phyloP scores from a whole-genome alignment of 2,329 filamentous ascomycete species.

The Zymoseptoria tritici region DNA sequence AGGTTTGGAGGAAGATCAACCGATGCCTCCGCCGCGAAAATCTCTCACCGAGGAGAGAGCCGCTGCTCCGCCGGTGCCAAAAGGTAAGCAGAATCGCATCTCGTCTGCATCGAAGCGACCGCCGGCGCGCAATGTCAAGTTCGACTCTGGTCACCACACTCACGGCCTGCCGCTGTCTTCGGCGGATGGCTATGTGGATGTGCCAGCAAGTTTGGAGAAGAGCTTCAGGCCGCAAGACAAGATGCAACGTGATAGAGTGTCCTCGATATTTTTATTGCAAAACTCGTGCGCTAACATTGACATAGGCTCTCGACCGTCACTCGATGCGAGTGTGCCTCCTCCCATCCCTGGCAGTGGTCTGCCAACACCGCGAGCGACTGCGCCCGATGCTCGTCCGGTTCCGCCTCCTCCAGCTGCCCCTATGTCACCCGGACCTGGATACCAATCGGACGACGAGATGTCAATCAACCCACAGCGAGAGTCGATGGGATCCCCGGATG shows the following conservation, averaged over 20 bases:
- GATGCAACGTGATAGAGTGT: neutral
- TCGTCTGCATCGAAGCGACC: constrained; percentile 4
- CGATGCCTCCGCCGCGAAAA: constrained; percentile 36
- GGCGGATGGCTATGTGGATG: constrained; percentile 7
- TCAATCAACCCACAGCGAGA: constrained; percentile 44
- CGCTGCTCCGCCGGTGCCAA: constrained; percentile 38
- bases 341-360: constrained; percentile 12
- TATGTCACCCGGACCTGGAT: constrained; percentile 66
- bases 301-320: constrained; percentile 15
- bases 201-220: constrained; percentile 1
- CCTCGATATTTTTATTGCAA: neutral
- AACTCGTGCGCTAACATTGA: neutral
- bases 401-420: constrained; percentile 29
- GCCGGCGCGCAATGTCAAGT: constrained; percentile 5
- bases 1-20: constrained; percentile 38
- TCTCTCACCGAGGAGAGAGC: constrained; percentile 32
- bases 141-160: constrained; percentile 2
- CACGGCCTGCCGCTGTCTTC: constrained; percentile 6
- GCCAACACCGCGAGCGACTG: constrained; percentile 7
- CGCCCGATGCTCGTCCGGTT: constrained; percentile 25
- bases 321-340: constrained; percentile 13
- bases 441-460: constrained; percentile 82
- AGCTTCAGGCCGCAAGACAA: constrained; percentile 6
- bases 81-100: constrained; percentile 40
- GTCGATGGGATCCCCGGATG: constrained; percentile 32